These are phyloP conservation scores for Diaporthe ilicicola DNA, from an alignment of 2,329 filamentous ascomycete species.

Conservation along the genomic window DNA sequence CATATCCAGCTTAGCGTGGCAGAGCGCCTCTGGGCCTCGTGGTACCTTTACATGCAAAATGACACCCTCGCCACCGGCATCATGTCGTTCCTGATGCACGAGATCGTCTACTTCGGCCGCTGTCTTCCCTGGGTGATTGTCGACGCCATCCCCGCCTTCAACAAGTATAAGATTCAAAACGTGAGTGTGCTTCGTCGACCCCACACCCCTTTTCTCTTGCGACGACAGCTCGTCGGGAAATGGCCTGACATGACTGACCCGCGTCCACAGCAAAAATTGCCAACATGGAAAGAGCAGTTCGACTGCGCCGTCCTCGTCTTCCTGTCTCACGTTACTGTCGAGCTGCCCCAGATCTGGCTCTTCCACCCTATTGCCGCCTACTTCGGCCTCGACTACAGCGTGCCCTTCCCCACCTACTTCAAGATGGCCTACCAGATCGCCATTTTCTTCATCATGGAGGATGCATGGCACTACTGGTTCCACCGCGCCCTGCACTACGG, in stretches of 20 bases:
- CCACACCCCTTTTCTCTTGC: conserved; percentile 12
- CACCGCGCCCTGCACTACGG: conserved; percentile 95
- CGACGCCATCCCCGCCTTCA: conserved; percentile 86
- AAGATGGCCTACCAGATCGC: conserved; percentile 93
- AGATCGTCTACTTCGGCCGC: conserved; percentile 92
- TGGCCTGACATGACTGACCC: conserved; percentile 36
- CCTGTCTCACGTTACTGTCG: conserved; percentile 95
- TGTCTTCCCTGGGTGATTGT: conserved; percentile 92
- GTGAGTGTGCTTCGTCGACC: conserved; percentile 56
- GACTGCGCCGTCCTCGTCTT: conserved; percentile 93
- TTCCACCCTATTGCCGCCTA: conserved; percentile 97
- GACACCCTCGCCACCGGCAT: conserved; percentile 96
- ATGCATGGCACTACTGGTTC: conserved; percentile 98
- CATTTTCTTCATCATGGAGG: conserved; percentile 94
- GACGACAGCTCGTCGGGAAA: neutral
- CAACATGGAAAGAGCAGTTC: conserved; percentile 93
- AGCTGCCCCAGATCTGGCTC: conserved; percentile 98
- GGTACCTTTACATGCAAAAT: conserved; percentile 99
- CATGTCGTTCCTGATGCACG: conserved; percentile 97
- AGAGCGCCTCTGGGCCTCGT: conserved; percentile 92
- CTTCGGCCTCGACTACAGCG: conserved; percentile 86
- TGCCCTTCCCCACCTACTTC: conserved; percentile 86
- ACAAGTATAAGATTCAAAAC: conserved; percentile 93
- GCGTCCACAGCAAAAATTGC: conserved; percentile 73
- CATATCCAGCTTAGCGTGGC: conserved; percentile 87